Conservation (phyloP, 176 grass and related monocot genomes). For the Aegilops longissima region DNA sequence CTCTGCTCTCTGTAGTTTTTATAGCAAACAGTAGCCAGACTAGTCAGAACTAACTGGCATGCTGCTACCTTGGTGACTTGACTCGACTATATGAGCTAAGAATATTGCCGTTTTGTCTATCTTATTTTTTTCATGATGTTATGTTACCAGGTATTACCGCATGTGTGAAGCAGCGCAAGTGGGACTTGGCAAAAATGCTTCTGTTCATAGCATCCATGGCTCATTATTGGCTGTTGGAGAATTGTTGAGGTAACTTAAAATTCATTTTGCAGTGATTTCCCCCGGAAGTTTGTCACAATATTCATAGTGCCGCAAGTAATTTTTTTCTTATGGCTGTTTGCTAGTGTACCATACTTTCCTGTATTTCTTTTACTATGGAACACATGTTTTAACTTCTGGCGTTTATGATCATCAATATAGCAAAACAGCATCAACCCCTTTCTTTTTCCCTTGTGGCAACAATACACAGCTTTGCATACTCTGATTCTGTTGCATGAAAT, state of each 20-base stretch:
- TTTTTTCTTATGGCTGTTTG: slow-evolving; percentile 25
- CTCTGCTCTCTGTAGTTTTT: background rate
- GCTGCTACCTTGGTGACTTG: background rate
- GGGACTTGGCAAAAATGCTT: slow-evolving; percentile 91
- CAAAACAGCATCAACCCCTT: background rate
- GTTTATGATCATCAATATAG: background rate
- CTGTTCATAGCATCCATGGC: slow-evolving; percentile 98
- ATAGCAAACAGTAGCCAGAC: background rate
- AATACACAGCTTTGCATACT: slow-evolving; percentile 17
- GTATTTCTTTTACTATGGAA: slow-evolving; percentile 24
- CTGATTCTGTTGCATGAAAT: slow-evolving; percentile 29
- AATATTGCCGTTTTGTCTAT: background rate
- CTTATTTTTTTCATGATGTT: slow-evolving; percentile 26
- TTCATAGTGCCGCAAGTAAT: background rate
- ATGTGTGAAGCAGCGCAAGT: slow-evolving; percentile 99
- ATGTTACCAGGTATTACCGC: slow-evolving; percentile 76
- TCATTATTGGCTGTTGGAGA: slow-evolving; percentile 96
- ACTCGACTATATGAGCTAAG: slow-evolving; percentile 8
- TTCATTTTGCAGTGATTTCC: background rate
- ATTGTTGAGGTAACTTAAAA: slow-evolving; percentile 69
- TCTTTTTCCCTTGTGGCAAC: slow-evolving; percentile 13
- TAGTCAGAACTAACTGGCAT: background rate
- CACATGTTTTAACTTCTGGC: background rate
- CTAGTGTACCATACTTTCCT: background rate
- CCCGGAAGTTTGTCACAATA: background rate